Evolutionary conservation across 805 yeast genomes (phyloP).

Genomic region (Cyberlindnera bimundalis): DNA sequence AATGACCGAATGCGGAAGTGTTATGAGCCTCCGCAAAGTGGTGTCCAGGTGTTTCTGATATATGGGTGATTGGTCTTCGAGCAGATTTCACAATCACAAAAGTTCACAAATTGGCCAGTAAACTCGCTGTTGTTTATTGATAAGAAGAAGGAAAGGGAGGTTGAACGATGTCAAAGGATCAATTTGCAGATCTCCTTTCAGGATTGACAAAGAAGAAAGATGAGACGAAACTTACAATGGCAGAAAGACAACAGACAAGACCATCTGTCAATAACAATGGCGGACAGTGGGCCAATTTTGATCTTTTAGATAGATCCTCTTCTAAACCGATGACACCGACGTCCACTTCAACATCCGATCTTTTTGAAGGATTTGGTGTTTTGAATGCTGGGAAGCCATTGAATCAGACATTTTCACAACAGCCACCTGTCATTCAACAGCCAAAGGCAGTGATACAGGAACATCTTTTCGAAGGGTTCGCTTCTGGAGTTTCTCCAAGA

Average conservation of each 20-base stretch:
- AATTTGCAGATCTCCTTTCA: constrained; percentile 28
- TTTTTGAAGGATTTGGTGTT: constrained; percentile 26
- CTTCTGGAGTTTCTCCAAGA: constrained; percentile 4
- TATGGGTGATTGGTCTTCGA: too few relatives aligned
- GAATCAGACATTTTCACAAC: not conserved
- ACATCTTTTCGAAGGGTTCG: constrained; percentile 25
- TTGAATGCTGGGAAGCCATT: constrained; percentile 4
- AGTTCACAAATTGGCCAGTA: too few relatives aligned
- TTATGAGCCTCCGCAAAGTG: not conserved
- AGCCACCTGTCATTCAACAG: constrained; percentile 1
- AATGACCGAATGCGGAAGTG: not conserved
- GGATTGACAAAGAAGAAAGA: constrained; percentile 24
- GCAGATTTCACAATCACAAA: too few relatives aligned
- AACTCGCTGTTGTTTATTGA: too few relatives aligned
- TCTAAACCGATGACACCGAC: constrained; percentile 3
- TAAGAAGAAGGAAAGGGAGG: not conserved
- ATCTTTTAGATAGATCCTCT: constrained; percentile 28
- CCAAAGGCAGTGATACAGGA: constrained; percentile 6
- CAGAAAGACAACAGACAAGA: constrained; percentile 32
- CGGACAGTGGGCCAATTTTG: constrained; percentile 36
- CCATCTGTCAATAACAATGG: not conserved
- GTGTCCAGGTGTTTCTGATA: too few relatives aligned
- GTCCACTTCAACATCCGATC: constrained; percentile 4
- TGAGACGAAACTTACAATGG: constrained; percentile 29
- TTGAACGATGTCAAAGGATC: constrained; percentile 22